Base-by-base conservation (phyloP, 148 eudicot genomes). In the Oxyria digyna region DNA sequence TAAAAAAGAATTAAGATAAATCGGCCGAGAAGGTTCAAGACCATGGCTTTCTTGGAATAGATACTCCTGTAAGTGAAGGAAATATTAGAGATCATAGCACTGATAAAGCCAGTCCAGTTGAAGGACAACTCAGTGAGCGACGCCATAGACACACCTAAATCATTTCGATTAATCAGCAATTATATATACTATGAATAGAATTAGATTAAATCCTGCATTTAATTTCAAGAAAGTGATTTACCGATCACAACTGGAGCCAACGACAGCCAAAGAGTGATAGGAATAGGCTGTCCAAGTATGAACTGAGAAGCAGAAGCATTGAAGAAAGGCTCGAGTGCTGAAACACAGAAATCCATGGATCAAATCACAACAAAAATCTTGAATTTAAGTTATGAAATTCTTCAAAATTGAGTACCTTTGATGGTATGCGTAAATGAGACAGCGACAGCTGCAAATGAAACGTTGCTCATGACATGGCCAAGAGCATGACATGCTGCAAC, bases 291-390 rank as follows among this genome's bases (percentile, higher is more conserved):
- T 74, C 99, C 99, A 46, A 94, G 93, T 14, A 94, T 69, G 79
- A 94, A 94, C 64, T 94, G 97, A 69, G 99, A 90, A 80, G 99
- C 99, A 78, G 97, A 89, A 74, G 99, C 99, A 75, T 94, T 94
- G 89, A 94, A 94, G 85, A 94, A 94, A 70, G 99, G 99, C 85
- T 94, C 99, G 42, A 94, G 85, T 13, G 99, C 99, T 94, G 83
- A 70, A 78, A 6, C 65, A 59, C 10, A 29, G 21, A 24, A 38
- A 38, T 38, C 41, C 41, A 38, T 38, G 41, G 4, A 38, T 4
- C 8, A 38, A 7, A 38, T 38, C 41, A 38, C 41, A 38, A 38
- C 41, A 38, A 38, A 2, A 38, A 38, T 35, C 38, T 35, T 35
- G 38, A 35, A 35, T 6, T 2, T 35, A n/a, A 35, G 38, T 6